phyloP scores from a whole-genome alignment of 805 yeast genomes.

The Grigorovia transvaalensis region DNA sequence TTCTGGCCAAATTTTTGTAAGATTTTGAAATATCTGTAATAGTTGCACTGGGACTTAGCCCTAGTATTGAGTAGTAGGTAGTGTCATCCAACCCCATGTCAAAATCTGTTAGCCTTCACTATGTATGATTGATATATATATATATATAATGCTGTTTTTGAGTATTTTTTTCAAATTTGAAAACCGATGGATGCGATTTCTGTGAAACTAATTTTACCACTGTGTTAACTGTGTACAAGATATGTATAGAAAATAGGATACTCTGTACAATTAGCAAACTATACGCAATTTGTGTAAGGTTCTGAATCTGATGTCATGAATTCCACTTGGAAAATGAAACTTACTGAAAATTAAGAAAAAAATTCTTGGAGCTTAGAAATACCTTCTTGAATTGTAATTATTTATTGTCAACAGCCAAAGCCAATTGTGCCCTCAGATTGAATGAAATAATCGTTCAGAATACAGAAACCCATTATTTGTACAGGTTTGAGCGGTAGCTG shows the following conservation, averaged over 20 bases:
- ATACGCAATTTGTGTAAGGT: neutral
- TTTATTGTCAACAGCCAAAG: constrained; percentile 54
- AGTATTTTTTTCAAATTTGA: neutral
- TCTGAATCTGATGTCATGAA: neutral
- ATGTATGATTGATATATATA: too few relatives aligned
- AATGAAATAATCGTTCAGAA: constrained; percentile 36
- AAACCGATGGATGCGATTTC: neutral
- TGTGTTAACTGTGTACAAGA: neutral
- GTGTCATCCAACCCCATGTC: constrained; percentile 18
- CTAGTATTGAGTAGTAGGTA: constrained; percentile 24
- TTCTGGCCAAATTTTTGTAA: constrained; percentile 61
- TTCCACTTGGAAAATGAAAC: too few relatives aligned
- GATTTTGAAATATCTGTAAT: constrained; percentile 53
- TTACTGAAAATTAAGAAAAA: neutral
- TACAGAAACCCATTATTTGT: constrained; percentile 34
- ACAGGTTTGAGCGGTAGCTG: constrained; percentile 30
- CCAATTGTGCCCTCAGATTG: constrained; percentile 53
- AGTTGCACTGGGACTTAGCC: constrained; percentile 18
- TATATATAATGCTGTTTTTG: neutral
- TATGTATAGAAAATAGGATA: neutral
- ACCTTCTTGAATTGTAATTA: constrained; percentile 63
- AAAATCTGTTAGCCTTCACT: neutral
- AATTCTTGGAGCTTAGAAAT: constrained; percentile 35
- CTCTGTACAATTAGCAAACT: neutral
- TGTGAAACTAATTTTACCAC: neutral